Evolutionary conservation across 495 filamentous ascomycete genomes (phyloP).

Genomic region (Neurospora intermedia): DNA sequence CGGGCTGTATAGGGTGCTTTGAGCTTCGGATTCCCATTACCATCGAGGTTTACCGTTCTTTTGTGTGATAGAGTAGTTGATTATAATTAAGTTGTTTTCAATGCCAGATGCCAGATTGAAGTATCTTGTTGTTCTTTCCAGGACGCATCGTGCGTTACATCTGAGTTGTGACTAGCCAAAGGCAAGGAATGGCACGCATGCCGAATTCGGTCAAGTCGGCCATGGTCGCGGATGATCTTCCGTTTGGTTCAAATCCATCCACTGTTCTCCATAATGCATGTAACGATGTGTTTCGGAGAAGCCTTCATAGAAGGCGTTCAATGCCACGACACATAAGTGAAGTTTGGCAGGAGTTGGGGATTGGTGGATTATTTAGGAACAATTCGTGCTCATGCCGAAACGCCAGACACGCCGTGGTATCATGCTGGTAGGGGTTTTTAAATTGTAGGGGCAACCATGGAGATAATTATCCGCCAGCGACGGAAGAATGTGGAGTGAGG

Average conservation of each 20-base stretch:
- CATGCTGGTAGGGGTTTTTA: too few relatives aligned
- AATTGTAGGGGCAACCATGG: background rate
- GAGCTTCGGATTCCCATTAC: background rate
- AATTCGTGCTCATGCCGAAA: background rate
- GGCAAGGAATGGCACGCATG: background rate
- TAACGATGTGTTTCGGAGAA: background rate
- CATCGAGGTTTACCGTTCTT: background rate
- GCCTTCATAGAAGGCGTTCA: background rate
- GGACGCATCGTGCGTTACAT: background rate
- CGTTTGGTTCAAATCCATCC: background rate
- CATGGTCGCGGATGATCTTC: background rate
- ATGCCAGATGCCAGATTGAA: background rate
- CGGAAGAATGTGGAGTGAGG: background rate
- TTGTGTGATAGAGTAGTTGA: background rate
- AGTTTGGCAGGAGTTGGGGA: background rate
- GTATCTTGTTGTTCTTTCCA: background rate
- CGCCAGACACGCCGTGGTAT: background rate
- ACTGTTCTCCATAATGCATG: background rate
- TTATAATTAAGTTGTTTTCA: background rate
- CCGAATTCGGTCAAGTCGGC: background rate
- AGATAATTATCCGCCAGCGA: background rate
- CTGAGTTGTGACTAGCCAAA: background rate
- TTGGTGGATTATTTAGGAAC: background rate
- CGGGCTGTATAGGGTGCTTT: background rate
- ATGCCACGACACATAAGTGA: background rate